Evolutionary conservation across 1,284 basidiomycete genomes (phyloP), one percentile per base, ranked within the genome.

Genomic region (Microbotryum saponariae): DNA sequence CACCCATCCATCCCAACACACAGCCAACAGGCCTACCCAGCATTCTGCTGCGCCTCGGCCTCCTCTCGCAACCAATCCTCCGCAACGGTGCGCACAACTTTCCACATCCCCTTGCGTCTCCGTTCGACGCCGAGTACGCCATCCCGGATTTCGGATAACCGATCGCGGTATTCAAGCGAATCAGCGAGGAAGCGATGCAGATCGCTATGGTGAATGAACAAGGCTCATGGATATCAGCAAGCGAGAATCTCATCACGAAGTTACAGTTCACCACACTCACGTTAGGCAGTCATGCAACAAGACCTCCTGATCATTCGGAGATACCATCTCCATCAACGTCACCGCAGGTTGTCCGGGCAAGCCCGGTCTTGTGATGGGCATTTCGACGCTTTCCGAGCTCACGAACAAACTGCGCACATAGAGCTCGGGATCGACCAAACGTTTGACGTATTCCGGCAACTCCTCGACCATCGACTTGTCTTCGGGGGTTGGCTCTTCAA

Each of bases 101-200:
- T 61, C 60, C 61, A 71, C 62, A 73, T 67, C 10, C 70, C 71
- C 53, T 73, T 71, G 27, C 71, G 59, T 18, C 71, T 51, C n/a
- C 68, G 63, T 31, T 73, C 71, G 53, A 73, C 66, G 33, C 67
- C 70, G 3, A 73, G 60, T 2, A 71, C 61, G 6, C 68, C 68
- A 52, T 73, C 71, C n/a, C 69, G 62, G 56, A 73, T 73, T 60
- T 73, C 71, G 47, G 59, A 54, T 27, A 73, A 55, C 14, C 71
- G 61, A 42, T 59, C 54, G 47, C 68, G 67, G 62, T 73, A 73
- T 62, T 73, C 71, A 56, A 71, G 56, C 20, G 67, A 64, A 59
- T 73, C 71, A 49, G 68, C 63, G 44, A 73, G 55, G 64, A 73
- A 71, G 27, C 67, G 67, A 29, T 71, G 70, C 18, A 73, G 60